Evolutionary conservation across 1,284 basidiomycete species (phyloP).

Genomic region (Porodaedalea pini): DNA sequence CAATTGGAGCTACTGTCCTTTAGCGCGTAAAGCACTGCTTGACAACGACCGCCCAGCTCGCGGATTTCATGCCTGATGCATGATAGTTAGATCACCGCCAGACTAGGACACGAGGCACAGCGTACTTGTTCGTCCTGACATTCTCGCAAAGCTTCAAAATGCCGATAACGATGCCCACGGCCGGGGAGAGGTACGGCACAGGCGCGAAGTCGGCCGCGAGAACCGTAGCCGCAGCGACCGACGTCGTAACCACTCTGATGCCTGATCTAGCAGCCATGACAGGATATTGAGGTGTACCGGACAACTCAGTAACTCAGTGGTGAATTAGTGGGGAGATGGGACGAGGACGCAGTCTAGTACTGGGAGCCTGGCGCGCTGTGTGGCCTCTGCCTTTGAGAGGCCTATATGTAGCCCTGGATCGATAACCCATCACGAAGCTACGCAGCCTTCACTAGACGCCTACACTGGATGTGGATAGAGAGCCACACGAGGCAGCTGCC

Average conservation of each 20-base stretch:
- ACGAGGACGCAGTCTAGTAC: not conserved
- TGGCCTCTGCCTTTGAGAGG: not conserved
- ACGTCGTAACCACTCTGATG: not conserved
- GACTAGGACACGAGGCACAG: not conserved
- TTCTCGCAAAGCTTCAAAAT: conserved; percentile 45
- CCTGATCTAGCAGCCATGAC: conserved; percentile 6
- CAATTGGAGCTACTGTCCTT: conserved; percentile 28
- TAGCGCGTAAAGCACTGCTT: conserved; percentile 34
- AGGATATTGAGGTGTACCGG: too few relatives aligned
- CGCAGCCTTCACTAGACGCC: not conserved
- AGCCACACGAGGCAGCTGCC: not conserved
- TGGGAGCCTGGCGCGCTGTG: not conserved
- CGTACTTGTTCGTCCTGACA: conserved; percentile 44
- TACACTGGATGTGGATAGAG: conserved; percentile 1
- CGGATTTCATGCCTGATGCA: conserved; percentile 33
- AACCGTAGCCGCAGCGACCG: conserved; percentile 38
- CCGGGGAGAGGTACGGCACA: conserved; percentile 44
- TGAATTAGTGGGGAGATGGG: not conserved
- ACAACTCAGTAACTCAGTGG: not conserved
- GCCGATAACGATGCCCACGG: conserved; percentile 37
- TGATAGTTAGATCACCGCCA: conserved; percentile 19
- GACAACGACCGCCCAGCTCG: conserved; percentile 44
- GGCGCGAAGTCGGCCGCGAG: conserved; percentile 45
- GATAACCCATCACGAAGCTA: not conserved
- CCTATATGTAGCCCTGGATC: conserved; percentile 5